These are phyloP conservation scores for Amanita exitialis DNA, from an alignment of 768 basidiomycete species.

Conservation along the genomic window DNA sequence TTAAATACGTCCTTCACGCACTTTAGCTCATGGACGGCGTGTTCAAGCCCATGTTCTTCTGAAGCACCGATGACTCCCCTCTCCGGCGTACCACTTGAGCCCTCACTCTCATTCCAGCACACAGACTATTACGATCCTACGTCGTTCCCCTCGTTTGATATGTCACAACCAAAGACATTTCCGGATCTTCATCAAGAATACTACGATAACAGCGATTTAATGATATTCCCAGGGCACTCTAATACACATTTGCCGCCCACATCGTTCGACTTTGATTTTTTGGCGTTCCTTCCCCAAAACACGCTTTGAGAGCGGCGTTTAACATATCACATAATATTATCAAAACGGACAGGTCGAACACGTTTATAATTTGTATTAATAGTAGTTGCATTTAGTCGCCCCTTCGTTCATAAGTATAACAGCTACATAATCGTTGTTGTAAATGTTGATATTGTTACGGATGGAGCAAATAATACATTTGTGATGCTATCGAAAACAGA, in stretches of 20 bases:
- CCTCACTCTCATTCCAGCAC: background rate
- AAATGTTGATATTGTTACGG: background rate
- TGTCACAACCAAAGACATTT: constrained; percentile 1
- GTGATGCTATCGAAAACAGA: background rate
- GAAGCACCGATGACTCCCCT: constrained; percentile 4
- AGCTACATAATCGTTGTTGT: background rate
- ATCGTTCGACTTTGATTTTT: background rate
- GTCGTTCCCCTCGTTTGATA: constrained; percentile 3
- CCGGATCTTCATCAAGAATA: background rate
- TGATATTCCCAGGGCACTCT: background rate
- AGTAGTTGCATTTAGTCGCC: background rate
- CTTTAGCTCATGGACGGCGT: constrained; percentile 1
- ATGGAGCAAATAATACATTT: background rate
- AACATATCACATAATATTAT: background rate
- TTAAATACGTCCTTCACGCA: background rate
- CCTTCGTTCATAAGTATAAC: background rate
- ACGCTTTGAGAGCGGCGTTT: constrained; percentile 1
- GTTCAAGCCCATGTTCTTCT: constrained; percentile 6
- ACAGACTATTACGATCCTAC: constrained; percentile 2
- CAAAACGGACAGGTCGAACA: background rate
- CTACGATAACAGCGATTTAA: background rate
- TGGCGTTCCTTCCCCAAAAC: background rate
- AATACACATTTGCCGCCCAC: background rate
- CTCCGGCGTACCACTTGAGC: background rate
- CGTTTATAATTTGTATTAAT: background rate